Evolutionary conservation across 2,329 filamentous ascomycete species (phyloP).

Genomic region (Colletotrichum musicola): DNA sequence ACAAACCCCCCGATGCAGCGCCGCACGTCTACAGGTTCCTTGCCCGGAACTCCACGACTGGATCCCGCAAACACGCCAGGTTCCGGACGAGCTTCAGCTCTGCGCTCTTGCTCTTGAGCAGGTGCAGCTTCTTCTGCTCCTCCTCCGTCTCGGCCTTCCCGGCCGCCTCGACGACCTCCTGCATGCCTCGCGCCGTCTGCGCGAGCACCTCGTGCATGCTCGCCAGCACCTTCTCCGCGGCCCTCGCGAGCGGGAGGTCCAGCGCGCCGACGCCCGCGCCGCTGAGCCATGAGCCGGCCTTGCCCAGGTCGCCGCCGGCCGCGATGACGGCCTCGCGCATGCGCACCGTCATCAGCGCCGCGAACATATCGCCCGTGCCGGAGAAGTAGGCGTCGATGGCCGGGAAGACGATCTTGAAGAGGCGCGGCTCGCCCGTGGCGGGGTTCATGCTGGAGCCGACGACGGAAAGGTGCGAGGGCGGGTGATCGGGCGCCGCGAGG

Average conservation of each 20-base stretch:
- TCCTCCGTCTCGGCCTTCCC: conserved; percentile 58
- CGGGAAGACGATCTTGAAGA: conserved; percentile 90
- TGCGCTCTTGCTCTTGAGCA: conserved; percentile 84
- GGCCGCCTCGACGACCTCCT: conserved; percentile 59
- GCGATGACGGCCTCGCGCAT: conserved; percentile 83
- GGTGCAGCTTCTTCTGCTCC: conserved; percentile 69
- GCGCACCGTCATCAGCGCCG: conserved; percentile 87
- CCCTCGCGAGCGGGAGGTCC: conserved; percentile 85
- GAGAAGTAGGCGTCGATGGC: conserved; percentile 94
- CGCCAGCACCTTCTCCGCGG: conserved; percentile 87
- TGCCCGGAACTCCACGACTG: conserved; percentile 73
- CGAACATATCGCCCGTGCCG: conserved; percentile 98
- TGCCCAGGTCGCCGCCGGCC: conserved; percentile 56
- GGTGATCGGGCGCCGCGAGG: conserved; percentile 67
- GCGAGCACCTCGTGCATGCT: conserved; percentile 91
- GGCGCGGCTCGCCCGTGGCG: conserved; percentile 71
- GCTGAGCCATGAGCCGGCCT: conserved; percentile 78
- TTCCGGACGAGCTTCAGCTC: conserved; percentile 89
- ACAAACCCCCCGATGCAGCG: background rate
- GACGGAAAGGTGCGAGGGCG: conserved; percentile 71
- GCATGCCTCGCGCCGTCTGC: conserved; percentile 75
- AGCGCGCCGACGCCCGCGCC: conserved; percentile 76
- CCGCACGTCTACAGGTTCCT: conserved; percentile 55
- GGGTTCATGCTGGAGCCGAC: conserved; percentile 78
- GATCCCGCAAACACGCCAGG: conserved; percentile 74